phyloP scores from a whole-genome alignment of 805 yeast species.

The Saccharomycopsis fodiens region DNA sequence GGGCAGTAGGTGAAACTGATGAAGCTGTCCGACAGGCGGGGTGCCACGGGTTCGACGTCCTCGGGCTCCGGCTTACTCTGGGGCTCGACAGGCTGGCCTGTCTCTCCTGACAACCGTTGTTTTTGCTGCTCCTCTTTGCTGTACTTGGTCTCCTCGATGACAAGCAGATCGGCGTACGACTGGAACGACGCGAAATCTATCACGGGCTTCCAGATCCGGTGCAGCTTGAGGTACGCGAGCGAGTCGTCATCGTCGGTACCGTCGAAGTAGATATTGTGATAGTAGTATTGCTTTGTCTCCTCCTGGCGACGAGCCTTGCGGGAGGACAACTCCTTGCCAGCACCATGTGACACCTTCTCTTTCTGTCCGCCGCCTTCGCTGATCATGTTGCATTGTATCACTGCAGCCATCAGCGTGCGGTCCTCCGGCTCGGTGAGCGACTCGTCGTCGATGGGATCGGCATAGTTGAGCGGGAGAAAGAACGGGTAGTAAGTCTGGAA shows the following conservation, averaged over 20 bases:
- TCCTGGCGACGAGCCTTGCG: not conserved
- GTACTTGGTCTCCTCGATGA: not conserved
- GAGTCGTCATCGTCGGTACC: not conserved
- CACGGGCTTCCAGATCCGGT: not conserved
- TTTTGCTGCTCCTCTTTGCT: not conserved
- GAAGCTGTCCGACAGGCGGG: constrained; percentile 1
- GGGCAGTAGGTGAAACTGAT: constrained; percentile 23
- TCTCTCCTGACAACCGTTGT: too few relatives aligned
- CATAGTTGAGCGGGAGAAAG: not conserved
- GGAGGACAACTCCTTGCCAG: not conserved
- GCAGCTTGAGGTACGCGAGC: not conserved
- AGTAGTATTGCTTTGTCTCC: not conserved
- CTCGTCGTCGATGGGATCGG: not conserved
- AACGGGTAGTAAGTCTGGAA: not conserved
- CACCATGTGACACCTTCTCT: too few relatives aligned
- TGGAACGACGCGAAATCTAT: not conserved
- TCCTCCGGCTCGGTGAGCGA: not conserved
- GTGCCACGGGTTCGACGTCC: too few relatives aligned
- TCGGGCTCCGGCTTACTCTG: not conserved
- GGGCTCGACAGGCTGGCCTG: too few relatives aligned
- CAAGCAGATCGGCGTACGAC: not conserved
- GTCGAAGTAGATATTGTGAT: not conserved
- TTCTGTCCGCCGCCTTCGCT: not conserved
- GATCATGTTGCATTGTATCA: not conserved
- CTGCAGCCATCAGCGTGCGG: not conserved